Conservation (phyloP, 2,329 filamentous ascomycete species). For the Arthroderma uncinatum region DNA sequence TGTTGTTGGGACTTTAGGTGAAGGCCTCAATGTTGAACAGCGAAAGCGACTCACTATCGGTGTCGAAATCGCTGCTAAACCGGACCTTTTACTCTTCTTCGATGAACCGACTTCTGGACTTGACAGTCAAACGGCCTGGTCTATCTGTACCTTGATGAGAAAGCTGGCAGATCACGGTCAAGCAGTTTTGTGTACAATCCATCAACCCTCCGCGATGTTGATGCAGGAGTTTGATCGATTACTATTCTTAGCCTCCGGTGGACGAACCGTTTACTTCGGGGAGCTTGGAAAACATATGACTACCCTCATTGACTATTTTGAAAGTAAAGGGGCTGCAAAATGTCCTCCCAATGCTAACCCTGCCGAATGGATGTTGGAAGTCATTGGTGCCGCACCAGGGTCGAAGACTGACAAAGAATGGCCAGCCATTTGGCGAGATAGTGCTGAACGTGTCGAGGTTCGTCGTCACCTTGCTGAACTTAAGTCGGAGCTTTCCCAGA, state of each 20-base stretch:
- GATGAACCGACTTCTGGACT: slow-evolving; percentile 93
- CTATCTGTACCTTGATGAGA: slow-evolving; percentile 75
- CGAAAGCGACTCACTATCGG: slow-evolving; percentile 77
- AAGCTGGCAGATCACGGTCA: slow-evolving; percentile 83
- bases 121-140: slow-evolving; percentile 87
- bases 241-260: slow-evolving; percentile 53
- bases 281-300: slow-evolving; percentile 51
- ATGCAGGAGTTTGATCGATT: slow-evolving; percentile 72
- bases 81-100: slow-evolving; percentile 76
- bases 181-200: slow-evolving; percentile 89
- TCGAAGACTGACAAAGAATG: slow-evolving; percentile 46
- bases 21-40: slow-evolving; percentile 54
- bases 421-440: slow-evolving; percentile 44
- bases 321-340: slow-evolving; percentile 51
- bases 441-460: slow-evolving; percentile 43
- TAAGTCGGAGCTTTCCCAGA: slow-evolving; percentile 35
- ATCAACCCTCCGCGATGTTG: slow-evolving; percentile 90
- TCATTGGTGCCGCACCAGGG: slow-evolving; percentile 49
- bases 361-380: slow-evolving; percentile 62
- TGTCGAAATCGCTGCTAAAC: slow-evolving; percentile 87
- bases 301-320: slow-evolving; percentile 53
- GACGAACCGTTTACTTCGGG: slow-evolving; percentile 59
- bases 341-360: slow-evolving; percentile 57
- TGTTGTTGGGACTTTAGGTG: slow-evolving; percentile 78
- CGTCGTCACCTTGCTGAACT: slow-evolving; percentile 37